Base-by-base conservation (phyloP, 2,329 filamentous ascomycete species). In the Paecilomyces dactylethromorphus region DNA sequence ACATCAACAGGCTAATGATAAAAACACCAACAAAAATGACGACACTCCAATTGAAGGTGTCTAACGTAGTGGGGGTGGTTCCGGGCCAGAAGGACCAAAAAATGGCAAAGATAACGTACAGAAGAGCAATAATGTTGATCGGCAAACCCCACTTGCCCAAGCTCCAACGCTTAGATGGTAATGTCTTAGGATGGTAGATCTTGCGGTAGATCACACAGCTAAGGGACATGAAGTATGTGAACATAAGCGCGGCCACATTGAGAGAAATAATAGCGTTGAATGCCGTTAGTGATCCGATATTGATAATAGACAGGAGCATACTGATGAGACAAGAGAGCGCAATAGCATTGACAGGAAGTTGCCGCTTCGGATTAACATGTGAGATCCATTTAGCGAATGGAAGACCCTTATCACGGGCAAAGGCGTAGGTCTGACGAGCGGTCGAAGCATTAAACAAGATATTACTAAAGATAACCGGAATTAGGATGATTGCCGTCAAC, bases 181-280 rank as follows among this genome's bases (percentile, higher is more conserved):
- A 69, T 0, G 73, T 69, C 15, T 75, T 64, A 0, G 68, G 68
- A n/a, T 68, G 69, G 7, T 64, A 63, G 26, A 80, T 64, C n/a
- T 78, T 75, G 24, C 76, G 72, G 59, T 73, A 74, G 55, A 81
- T 69, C 5, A 82, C 68, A 58, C 76, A 79, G 49, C 71, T 68
- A 57, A 81, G 78, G 32, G 78, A 78, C 51, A 81, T 73, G 53
- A 81, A 75, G 63, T 83, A 83, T 5, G 79, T 81, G 55, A 74
- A 77, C 54, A 83, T 74, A 8, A 82, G 71, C 0, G 78, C 76
- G 3, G 75, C 76, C 33, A 79, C 73, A 12, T 75, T 76, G 0
- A 84, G 72, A 1, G 79, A 81, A 15, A 78, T 76, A 56, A 84
- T 80, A 56, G 78, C 79, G 64, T 82, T 79, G 67, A 83, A 81